Conservation (phyloP, 306 rosid species). For the Crataegus laevigata region DNA sequence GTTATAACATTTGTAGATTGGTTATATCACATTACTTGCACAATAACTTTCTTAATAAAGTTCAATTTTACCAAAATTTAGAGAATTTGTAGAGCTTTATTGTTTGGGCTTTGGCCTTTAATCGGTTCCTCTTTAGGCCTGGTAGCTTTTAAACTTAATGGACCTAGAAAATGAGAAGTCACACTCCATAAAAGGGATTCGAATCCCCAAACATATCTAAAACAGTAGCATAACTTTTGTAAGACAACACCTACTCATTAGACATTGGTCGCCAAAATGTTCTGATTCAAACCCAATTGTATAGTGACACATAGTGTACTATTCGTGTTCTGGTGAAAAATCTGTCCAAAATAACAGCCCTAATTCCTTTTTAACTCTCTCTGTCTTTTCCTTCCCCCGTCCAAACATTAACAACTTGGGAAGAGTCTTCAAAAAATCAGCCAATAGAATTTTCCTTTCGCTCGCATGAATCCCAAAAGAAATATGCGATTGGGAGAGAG, state of each 20-base stretch:
- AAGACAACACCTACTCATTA: not conserved
- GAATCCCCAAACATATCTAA: no score
- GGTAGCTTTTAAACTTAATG: not conserved
- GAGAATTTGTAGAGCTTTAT: not conserved
- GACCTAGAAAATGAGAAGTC: not conserved
- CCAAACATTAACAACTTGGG: not conserved
- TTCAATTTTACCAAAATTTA: not conserved
- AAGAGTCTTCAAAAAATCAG: not conserved
- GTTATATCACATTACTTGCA: no score
- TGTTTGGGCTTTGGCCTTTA: not conserved
- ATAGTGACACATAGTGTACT: no score
- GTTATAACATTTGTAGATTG: no score
- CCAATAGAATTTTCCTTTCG: not conserved
- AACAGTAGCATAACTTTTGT: not conserved
- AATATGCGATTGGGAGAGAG: not conserved
- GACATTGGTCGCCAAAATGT: not conserved
- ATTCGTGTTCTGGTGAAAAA: no score
- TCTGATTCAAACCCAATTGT: not conserved
- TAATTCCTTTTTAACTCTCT: not conserved
- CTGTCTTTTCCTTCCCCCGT: not conserved
- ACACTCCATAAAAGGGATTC: no score
- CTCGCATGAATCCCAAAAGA: not conserved
- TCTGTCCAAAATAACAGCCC: not conserved
- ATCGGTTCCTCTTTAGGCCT: not conserved
- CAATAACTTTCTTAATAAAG: no score